Percentiles rank a stretch among this genome's conserved stretches.
Evolutionary conservation across 2,329 filamentous ascomycete genomes (phyloP).

Genomic region (Pseudocercospora cruenta): DNA sequence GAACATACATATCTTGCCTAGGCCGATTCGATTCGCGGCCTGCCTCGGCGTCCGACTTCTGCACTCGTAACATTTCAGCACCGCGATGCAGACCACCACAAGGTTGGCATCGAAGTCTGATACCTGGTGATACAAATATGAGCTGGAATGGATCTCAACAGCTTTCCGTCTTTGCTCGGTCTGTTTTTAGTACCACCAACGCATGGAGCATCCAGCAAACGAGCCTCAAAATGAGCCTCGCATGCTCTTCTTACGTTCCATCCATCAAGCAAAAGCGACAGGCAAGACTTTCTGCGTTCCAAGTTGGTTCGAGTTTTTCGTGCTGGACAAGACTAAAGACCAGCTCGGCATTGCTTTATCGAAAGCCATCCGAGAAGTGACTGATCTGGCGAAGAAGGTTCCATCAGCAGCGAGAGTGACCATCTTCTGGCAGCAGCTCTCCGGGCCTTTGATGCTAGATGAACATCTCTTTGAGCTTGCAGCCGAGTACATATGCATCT

Average conservation of each 20-base stretch:
- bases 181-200: neutral
- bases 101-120: slow-evolving; percentile 3
- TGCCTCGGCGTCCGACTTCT: neutral
- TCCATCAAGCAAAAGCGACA: slow-evolving; percentile 1
- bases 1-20: neutral
- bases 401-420: neutral
- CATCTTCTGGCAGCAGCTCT: neutral
- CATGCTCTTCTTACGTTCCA: slow-evolving; percentile 4
- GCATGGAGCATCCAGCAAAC: slow-evolving; percentile 5
- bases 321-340: slow-evolving; percentile 2
- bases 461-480: neutral
- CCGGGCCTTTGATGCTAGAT: neutral
- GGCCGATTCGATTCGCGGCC: neutral
- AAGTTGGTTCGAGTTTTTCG: slow-evolving; percentile 2
- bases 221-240: slow-evolving; percentile 8
- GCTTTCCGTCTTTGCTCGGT: neutral
- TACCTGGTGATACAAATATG: neutral
- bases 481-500: neutral
- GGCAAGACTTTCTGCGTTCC: slow-evolving; percentile 2
- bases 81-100: neutral
- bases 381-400: neutral
- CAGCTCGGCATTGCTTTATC: neutral
- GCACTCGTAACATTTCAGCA: neutral
- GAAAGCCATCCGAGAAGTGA: neutral
- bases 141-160: neutral